Conservation (phyloP, 257 asterid species). For the Forsythia suspensa region DNA sequence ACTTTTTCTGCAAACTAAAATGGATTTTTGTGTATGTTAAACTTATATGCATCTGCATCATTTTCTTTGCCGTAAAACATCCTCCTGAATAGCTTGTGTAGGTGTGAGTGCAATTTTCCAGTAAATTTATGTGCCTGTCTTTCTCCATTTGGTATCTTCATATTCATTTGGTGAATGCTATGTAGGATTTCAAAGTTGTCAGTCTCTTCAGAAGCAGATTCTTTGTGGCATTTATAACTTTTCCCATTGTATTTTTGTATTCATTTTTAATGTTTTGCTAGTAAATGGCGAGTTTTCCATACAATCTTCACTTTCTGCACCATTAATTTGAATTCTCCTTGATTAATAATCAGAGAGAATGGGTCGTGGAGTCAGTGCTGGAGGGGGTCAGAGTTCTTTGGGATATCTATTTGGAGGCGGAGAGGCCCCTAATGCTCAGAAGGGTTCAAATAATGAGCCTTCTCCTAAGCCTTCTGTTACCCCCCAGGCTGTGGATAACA, state of each 20-base stretch:
- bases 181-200: not conserved
- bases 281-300: not conserved
- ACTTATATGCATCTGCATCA: not conserved
- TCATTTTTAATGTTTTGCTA: not conserved
- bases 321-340: not conserved
- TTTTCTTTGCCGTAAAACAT: not conserved
- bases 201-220: not conserved
- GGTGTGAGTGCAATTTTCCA: not conserved
- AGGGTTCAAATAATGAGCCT: slow-evolving; percentile 32
- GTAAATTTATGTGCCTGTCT: not conserved
- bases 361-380: slow-evolving; percentile 87
- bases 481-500: slow-evolving; percentile 34
- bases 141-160: not conserved
- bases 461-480: slow-evolving; percentile 33
- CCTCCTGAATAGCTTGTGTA: not conserved
- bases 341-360: slow-evolving; percentile 27
- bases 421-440: slow-evolving; percentile 32
- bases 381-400: slow-evolving; percentile 91
- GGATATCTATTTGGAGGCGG: slow-evolving; percentile 81
- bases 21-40: not conserved
- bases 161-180: not conserved
- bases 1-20: not conserved
- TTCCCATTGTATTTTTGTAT: not conserved
- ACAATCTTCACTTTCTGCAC: not conserved
- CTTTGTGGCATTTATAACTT: not conserved